These are phyloP conservation scores for Trichoderma brevicompactum DNA, from an alignment of 2,329 filamentous ascomycete genomes.

Conservation along the genomic window DNA sequence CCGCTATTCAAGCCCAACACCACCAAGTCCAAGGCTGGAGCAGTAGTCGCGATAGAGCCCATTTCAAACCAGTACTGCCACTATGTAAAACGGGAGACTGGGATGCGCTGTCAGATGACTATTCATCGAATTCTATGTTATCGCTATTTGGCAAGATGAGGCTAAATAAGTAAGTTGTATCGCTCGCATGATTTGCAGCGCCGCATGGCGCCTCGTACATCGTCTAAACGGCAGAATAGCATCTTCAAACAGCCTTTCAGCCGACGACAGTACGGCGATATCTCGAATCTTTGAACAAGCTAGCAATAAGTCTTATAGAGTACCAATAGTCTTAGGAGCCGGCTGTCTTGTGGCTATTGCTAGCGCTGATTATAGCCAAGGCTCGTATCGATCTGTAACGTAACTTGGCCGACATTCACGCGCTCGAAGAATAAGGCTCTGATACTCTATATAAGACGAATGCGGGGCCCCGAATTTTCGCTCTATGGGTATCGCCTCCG, in stretches of 20 bases:
- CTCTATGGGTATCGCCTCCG: not conserved
- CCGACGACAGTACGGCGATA: not conserved
- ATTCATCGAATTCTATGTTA: not conserved
- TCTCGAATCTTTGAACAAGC: not conserved
- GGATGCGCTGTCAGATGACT: not conserved
- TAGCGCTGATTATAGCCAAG: slow-evolving; percentile 15
- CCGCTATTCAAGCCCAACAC: slow-evolving; percentile 30
- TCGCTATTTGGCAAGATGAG: slow-evolving; percentile 6
- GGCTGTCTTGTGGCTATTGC: not conserved
- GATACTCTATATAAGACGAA: not conserved
- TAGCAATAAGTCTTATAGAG: not conserved
- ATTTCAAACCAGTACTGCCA: not conserved
- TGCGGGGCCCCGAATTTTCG: slow-evolving; percentile 4
- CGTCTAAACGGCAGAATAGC: slow-evolving; percentile 11
- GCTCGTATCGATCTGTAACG: slow-evolving; percentile 1
- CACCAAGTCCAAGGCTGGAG: slow-evolving; percentile 19
- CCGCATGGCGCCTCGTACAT: not conserved
- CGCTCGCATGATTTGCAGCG: slow-evolving; percentile 1
- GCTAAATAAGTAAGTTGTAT: slow-evolving; percentile 10
- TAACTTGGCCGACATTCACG: not conserved
- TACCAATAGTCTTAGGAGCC: slow-evolving; percentile 10
- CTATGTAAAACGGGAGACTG: not conserved
- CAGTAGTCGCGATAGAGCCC: slow-evolving; percentile 9
- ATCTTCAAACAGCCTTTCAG: slow-evolving; percentile 15
- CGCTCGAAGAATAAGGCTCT: not conserved